Evolutionary conservation across 306 rosid species (phyloP).

Genomic region (Cicer pinnatifidum): DNA sequence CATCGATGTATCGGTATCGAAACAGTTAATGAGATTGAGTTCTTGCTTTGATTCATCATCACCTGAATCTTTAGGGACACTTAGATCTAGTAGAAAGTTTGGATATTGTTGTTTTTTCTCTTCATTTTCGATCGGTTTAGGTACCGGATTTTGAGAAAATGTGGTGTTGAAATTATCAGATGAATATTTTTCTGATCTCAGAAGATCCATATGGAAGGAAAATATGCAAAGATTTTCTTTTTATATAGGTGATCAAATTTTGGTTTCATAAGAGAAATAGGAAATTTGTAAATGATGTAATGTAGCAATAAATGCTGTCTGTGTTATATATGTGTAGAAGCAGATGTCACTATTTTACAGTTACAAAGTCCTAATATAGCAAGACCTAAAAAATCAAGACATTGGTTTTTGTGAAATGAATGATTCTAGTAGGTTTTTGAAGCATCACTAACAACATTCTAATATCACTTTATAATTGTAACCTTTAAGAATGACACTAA

Average conservation of each 20-base stretch:
- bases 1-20: slow-evolving; percentile 52
- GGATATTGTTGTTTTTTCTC: slow-evolving; percentile 40
- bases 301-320: slow-evolving; percentile 47
- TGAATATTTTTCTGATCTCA: slow-evolving; percentile 46
- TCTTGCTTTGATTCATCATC: slow-evolving; percentile 55
- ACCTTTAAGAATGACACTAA: slow-evolving; percentile 28
- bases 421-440: not conserved
- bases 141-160: slow-evolving; percentile 34
- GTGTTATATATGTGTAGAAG: slow-evolving; percentile 51
- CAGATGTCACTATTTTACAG: slow-evolving; percentile 61
- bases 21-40: slow-evolving; percentile 74
- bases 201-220: slow-evolving; percentile 48
- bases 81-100: slow-evolving; percentile 60
- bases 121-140: slow-evolving; percentile 23
- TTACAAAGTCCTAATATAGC: slow-evolving; percentile 77
- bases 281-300: slow-evolving; percentile 44
- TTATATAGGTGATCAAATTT: slow-evolving; percentile 25
- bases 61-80: slow-evolving; percentile 47
- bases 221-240: slow-evolving; percentile 38
- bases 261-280: slow-evolving; percentile 45
- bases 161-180: slow-evolving; percentile 56
- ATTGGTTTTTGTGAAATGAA: slow-evolving; percentile 12
- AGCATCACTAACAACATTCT: not conserved
- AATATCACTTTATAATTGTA: not conserved
- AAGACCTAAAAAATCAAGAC: slow-evolving; percentile 58